Conservation (phyloP, 2,329 filamentous ascomycete species). For the Cladosporium sp. region DNA sequence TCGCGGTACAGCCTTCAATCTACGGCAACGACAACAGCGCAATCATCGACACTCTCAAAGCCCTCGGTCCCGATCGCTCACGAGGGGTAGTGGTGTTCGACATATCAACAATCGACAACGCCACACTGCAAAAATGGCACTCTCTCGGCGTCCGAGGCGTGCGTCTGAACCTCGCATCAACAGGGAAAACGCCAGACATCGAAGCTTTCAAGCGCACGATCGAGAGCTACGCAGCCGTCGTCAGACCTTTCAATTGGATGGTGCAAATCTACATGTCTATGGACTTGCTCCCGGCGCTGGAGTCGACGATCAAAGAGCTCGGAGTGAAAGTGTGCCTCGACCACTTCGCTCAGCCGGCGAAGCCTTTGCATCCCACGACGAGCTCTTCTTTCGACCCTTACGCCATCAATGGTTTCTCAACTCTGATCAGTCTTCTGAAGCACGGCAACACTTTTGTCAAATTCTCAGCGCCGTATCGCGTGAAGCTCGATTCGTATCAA, state of each 20-base stretch:
- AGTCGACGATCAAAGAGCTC: conserved; percentile 46
- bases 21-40: conserved; percentile 31
- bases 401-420: conserved; percentile 45
- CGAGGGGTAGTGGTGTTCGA: conserved; percentile 31
- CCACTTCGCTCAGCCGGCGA: conserved; percentile 49
- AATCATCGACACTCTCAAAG: conserved; percentile 28
- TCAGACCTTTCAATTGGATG: conserved; percentile 28
- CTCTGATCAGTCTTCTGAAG: conserved; percentile 46
- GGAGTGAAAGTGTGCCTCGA: conserved; percentile 54
- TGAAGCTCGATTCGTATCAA: conserved; percentile 43
- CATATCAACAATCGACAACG: conserved; percentile 19
- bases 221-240: conserved; percentile 21
- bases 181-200: conserved; percentile 18
- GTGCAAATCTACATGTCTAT: conserved; percentile 29
- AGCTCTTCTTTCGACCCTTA: conserved; percentile 34
- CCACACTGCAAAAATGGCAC: conserved; percentile 26
- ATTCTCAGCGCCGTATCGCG: conserved; percentile 56
- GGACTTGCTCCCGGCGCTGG: conserved; percentile 40
- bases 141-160: conserved; percentile 28
- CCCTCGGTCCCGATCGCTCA: conserved; percentile 18
- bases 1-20: conserved; percentile 30
- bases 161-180: conserved; percentile 31
- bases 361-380: conserved; percentile 37
- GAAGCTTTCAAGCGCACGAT: conserved; percentile 22
- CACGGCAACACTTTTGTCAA: conserved; percentile 53